These are phyloP conservation scores for Vanrija humicola DNA, from an alignment of 1,284 basidiomycete species.

Conservation along the genomic window DNA sequence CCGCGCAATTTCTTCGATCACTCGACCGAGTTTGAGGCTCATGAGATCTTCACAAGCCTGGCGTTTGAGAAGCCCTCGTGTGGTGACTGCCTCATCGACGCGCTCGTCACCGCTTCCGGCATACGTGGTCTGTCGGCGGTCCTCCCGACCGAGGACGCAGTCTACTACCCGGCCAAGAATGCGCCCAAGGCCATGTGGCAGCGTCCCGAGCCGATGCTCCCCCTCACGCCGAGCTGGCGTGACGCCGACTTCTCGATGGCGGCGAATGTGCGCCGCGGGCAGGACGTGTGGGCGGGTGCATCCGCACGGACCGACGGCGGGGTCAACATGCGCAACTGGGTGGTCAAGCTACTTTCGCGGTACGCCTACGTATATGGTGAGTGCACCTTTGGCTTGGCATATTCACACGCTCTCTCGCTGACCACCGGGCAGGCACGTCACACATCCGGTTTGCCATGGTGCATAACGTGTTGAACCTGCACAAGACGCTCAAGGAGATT, in stretches of 20 bases:
- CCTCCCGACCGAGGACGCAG: conserved; percentile 28
- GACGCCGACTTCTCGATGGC: conserved; percentile 25
- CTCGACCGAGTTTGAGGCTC: conserved; percentile 13
- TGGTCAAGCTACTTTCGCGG: conserved; percentile 38
- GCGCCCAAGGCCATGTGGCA: conserved; percentile 17
- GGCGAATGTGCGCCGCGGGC: conserved; percentile 25
- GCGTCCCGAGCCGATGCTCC: conserved; percentile 32
- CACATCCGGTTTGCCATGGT: conserved; percentile 22
- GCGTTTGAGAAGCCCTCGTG: conserved; percentile 38
- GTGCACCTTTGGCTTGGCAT: conserved; percentile 1
- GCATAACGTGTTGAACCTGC: conserved; percentile 18
- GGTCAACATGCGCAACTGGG: conserved; percentile 31
- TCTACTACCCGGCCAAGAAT: conserved; percentile 13
- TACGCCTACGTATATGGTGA: conserved; percentile 38
- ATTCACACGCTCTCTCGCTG: not conserved
- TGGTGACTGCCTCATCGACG: conserved; percentile 46
- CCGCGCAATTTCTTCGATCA: conserved; percentile 26
- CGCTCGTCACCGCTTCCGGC: conserved; percentile 37
- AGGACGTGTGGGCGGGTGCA: conserved; percentile 33
- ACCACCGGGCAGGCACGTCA: not conserved
- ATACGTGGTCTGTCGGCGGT: conserved; percentile 41
- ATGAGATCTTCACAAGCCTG: conserved; percentile 34
- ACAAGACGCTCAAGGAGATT: conserved; percentile 11
- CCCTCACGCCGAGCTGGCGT: conserved; percentile 25
- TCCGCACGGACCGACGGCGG: conserved; percentile 13